Percentiles rank a stretch among this genome's conserved stretches.
These are phyloP conservation scores for Rhizopus arrhizus DNA, from an alignment of 371 early-diverging fungal species.

Conservation along the genomic window DNA sequence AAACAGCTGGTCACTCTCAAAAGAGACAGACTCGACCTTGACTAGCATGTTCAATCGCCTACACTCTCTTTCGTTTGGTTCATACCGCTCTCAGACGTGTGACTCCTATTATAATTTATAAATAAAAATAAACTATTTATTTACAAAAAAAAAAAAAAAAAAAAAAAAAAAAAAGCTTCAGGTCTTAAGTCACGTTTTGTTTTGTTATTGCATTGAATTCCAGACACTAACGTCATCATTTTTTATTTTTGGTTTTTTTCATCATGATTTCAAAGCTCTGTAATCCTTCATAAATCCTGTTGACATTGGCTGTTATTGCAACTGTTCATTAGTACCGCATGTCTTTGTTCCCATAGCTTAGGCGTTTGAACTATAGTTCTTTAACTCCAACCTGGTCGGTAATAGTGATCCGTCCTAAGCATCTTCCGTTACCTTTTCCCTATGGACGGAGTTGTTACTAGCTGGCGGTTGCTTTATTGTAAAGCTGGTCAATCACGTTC, in stretches of 20 bases:
- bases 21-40: too few species aligned
- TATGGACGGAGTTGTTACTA: slow-evolving; percentile 11
- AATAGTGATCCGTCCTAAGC: slow-evolving; percentile 13
- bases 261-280: slow-evolving; percentile 4
- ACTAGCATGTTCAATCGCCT: too few species aligned
- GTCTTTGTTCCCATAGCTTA: slow-evolving; percentile 17
- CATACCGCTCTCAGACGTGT: too few species aligned
- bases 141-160: too few species aligned
- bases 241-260: slow-evolving; percentile 2
- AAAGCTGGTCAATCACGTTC: slow-evolving; percentile 16
- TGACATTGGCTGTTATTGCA: slow-evolving; percentile 14
- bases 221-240: slow-evolving; percentile 8
- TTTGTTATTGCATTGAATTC: slow-evolving; percentile 2
- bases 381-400: slow-evolving; percentile 17
- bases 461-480: slow-evolving; percentile 16
- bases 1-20: too few species aligned
- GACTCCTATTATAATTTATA: too few species aligned
- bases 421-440: slow-evolving; percentile 12
- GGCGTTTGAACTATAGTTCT: slow-evolving; percentile 18
- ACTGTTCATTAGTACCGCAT: slow-evolving; percentile 21
- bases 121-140: too few species aligned
- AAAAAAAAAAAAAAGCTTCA: too few species aligned
- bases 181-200: too few species aligned
- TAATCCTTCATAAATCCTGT: slow-evolving; percentile 9
- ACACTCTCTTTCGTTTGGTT: too few species aligned